Evolutionary conservation across 805 yeast species (phyloP).

Genomic region (Isabelozyma rhagii): DNA sequence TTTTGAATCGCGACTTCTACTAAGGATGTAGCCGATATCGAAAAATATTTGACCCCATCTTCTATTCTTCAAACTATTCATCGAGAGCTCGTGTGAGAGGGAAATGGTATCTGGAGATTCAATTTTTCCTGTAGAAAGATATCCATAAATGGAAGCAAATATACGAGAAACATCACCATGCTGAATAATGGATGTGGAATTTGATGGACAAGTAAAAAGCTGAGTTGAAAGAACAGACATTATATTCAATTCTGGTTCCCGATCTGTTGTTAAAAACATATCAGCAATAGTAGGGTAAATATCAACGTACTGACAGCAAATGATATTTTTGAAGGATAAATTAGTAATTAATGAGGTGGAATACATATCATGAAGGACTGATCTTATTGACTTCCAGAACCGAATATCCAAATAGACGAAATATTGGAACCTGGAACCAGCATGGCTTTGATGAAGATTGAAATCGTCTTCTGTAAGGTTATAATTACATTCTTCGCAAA

Average conservation of each 20-base stretch:
- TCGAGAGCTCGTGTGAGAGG: conserved; percentile 32
- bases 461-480: conserved; percentile 26
- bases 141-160: conserved; percentile 60
- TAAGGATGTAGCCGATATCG: conserved; percentile 74
- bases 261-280: conserved; percentile 65
- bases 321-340: conserved; percentile 49
- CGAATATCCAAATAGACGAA: conserved; percentile 65
- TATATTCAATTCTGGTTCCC: conserved; percentile 84
- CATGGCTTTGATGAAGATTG: conserved; percentile 20
- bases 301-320: conserved; percentile 79
- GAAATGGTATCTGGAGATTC: conserved; percentile 42
- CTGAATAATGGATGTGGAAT: conserved; percentile 57
- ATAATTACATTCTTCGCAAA: conserved; percentile 49
- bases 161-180: conserved; percentile 66
- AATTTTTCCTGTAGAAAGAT: conserved; percentile 53
- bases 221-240: conserved; percentile 77
- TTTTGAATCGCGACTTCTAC: conserved; percentile 59
- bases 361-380: conserved; percentile 58
- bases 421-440: conserved; percentile 58
- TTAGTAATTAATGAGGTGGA: conserved; percentile 64
- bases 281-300: conserved; percentile 74
- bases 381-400: conserved; percentile 64
- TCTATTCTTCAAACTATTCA: conserved; percentile 58
- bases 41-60: conserved; percentile 76
- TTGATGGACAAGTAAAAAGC: conserved; percentile 84